A percentile compares a stretch with the other conserved stretches of the same genome.
These are phyloP conservation scores for Xerocomellus amylosporus DNA, from an alignment of 768 basidiomycete genomes.

Conservation along the genomic window DNA sequence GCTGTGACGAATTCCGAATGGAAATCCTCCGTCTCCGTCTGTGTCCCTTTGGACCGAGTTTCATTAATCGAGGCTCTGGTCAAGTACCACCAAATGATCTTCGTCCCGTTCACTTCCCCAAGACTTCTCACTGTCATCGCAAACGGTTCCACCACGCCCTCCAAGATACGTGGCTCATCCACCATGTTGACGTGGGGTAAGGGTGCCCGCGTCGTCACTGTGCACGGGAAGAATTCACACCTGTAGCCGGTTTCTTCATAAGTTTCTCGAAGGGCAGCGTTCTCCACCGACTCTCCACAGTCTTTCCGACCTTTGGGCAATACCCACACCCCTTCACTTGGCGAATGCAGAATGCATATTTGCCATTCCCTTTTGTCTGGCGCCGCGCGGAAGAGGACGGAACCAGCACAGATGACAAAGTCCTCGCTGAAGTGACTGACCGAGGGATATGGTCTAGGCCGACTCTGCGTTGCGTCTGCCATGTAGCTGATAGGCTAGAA, in stretches of 20 bases:
- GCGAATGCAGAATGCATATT: conserved; percentile 18
- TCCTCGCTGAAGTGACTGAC: conserved; percentile 14
- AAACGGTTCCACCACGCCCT: conserved; percentile 34
- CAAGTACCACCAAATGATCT: conserved; percentile 55
- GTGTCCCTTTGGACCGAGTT: conserved; percentile 39
- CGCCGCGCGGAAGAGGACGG: conserved; percentile 15
- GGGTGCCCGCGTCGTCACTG: conserved; percentile 57
- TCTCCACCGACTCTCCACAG: conserved; percentile 48
- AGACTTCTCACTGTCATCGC: conserved; percentile 32
- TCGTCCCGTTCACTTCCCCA: conserved; percentile 30
- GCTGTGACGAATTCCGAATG: conserved; percentile 38
- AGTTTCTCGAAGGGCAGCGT: conserved; percentile 57
- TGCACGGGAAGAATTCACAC: conserved; percentile 48
- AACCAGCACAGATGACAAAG: conserved; percentile 23
- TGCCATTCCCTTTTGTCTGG: conserved; percentile 2
- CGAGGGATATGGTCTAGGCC: neutral
- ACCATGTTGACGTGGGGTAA: conserved; percentile 39
- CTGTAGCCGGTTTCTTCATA: conserved; percentile 64
- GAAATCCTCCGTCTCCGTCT: conserved; percentile 44
- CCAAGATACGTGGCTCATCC: conserved; percentile 20
- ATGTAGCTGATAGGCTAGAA: neutral
- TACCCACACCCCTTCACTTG: conserved; percentile 26
- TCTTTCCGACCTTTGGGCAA: conserved; percentile 67
- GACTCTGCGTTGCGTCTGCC: neutral
- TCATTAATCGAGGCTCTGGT: conserved; percentile 32